phyloP scores from a whole-genome alignment of 176 grass and related monocot species.

The Oryza brachyantha region DNA sequence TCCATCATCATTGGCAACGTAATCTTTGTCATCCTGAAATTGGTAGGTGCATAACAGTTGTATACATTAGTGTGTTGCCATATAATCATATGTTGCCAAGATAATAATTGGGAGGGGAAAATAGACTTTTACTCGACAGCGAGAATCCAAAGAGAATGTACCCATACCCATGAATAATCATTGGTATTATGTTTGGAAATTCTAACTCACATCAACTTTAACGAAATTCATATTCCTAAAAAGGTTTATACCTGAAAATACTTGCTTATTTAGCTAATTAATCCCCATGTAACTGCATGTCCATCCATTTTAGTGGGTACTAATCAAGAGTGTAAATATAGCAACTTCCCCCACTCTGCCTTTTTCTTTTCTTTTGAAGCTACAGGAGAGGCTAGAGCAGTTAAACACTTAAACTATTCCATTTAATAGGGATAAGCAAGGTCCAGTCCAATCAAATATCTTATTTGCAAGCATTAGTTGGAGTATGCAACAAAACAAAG shows the following conservation, averaged over 20 bases:
- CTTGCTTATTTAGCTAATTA: background rate
- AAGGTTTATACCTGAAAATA: background rate
- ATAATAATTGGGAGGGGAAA: background rate
- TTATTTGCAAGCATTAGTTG: slow-evolving; percentile 8
- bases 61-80: background rate
- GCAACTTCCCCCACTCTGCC: background rate
- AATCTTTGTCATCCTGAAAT: slow-evolving; percentile 82
- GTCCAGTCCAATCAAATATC: background rate
- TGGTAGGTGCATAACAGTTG: background rate
- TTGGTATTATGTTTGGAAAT: background rate
- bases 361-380: background rate
- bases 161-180: background rate
- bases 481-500: background rate
- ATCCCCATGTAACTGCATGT: background rate
- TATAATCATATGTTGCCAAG: slow-evolving; percentile 1
- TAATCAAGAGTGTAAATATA: background rate
- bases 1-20: slow-evolving; percentile 55
- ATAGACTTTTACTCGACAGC: background rate
- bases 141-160: slow-evolving; percentile 15
- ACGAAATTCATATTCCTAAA: background rate
- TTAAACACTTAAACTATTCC: background rate
- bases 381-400: background rate
- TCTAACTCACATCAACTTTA: background rate
- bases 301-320: background rate
- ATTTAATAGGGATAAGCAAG: background rate